phyloP scores from a whole-genome alignment of 352 stramenopile genomes.

The Aphanomyces astaci region DNA sequence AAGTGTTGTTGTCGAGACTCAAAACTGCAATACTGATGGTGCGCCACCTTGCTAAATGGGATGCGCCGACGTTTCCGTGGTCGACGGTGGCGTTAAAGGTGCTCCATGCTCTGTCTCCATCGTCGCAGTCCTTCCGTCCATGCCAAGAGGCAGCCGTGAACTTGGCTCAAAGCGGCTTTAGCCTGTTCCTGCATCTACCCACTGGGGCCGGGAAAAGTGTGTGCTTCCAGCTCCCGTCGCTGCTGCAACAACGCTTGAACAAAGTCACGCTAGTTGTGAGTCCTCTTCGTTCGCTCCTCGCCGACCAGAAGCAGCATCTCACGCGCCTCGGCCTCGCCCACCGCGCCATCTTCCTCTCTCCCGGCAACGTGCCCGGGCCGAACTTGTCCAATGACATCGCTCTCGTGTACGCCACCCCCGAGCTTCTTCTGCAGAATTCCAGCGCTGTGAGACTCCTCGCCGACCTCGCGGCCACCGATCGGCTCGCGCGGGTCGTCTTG shows the following conservation, averaged over 20 bases:
- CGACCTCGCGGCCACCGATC: constrained; percentile 22
- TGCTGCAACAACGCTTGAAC: constrained; percentile 30
- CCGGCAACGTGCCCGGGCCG: constrained; percentile 28
- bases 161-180: constrained; percentile 40
- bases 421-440: constrained; percentile 62
- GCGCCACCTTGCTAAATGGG: not conserved
- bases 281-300: constrained; percentile 62
- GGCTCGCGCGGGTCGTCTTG: constrained; percentile 50
- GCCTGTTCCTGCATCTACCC: constrained; percentile 64
- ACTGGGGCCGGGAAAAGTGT: constrained; percentile 75
- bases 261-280: constrained; percentile 60
- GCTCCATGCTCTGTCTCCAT: not conserved
- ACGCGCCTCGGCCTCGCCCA: constrained; percentile 46
- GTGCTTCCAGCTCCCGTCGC: constrained; percentile 63
- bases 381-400: constrained; percentile 36
- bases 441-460: constrained; percentile 45
- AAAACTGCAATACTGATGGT: not conserved
- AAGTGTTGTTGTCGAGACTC: no score
- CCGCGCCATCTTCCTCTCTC: constrained; percentile 37
- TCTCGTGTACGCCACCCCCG: constrained; percentile 73
- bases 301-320: constrained; percentile 70
- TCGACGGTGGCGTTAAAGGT: not conserved
- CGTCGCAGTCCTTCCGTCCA: not conserved
- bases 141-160: constrained; percentile 38
- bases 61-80: constrained; percentile 8